Evolutionary conservation across 441 rosid species (phyloP).

Genomic region (Syzygium syzygioides): DNA sequence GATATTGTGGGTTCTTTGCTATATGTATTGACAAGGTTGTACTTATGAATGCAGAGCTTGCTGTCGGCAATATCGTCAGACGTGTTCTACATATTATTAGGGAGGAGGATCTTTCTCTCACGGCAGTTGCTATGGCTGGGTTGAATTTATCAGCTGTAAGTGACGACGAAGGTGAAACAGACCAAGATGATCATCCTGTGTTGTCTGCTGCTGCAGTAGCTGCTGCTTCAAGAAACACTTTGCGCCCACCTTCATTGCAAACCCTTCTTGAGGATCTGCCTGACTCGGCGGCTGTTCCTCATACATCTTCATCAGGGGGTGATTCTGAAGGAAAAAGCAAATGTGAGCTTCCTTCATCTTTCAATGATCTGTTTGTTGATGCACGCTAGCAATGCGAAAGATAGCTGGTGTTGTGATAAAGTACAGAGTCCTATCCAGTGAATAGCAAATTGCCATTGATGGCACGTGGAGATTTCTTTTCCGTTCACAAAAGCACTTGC

Average conservation of each 20-base stretch:
- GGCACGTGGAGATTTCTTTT: background rate
- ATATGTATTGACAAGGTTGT: background rate
- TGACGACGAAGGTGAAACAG: constrained; percentile 62
- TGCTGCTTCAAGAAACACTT: constrained; percentile 84
- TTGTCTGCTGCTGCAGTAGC: constrained; percentile 84
- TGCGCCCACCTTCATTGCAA: constrained; percentile 92
- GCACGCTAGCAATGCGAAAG: background rate
- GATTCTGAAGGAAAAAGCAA: constrained; percentile 98
- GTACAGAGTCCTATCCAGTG: background rate
- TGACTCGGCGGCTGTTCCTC: constrained; percentile 56
- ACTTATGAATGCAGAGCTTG: constrained; percentile 68
- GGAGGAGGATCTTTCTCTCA: constrained; percentile 83
- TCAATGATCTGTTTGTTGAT: background rate
- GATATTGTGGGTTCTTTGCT: background rate
- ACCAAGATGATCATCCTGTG: constrained; percentile 47
- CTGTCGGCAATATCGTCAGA: constrained; percentile 96
- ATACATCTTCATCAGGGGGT: constrained; percentile 76
- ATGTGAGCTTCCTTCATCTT: constrained; percentile 28
- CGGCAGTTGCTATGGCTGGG: constrained; percentile 70
- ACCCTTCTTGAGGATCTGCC: constrained; percentile 83
- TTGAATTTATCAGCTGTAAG: constrained; percentile 61
- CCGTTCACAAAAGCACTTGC: background rate
- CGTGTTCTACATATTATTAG: constrained; percentile 92
- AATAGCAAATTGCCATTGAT: background rate
- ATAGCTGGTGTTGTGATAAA: background rate